Evolutionary conservation across 2,329 filamentous ascomycete species (phyloP), one percentile per base, ranked within the genome.

Genomic region (Microdochium paspali): DNA sequence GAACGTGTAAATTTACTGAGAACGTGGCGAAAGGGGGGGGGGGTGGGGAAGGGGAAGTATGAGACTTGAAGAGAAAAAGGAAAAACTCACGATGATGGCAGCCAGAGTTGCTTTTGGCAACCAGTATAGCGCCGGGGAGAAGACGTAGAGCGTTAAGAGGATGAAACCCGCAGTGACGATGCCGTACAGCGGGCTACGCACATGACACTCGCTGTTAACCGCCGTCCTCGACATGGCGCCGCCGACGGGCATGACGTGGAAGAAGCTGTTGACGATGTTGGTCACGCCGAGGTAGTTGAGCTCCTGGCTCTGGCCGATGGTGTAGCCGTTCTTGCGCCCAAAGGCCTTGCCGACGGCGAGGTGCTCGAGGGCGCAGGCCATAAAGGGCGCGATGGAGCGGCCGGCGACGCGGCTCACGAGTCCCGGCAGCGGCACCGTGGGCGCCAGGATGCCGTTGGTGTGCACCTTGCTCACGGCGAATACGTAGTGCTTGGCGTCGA

Each of bases 161-260:
- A 85, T 78, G 44, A 82, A 77, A 4, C 71, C 78, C 2, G 79
- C 74, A 0, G 81, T 82, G 47, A 85, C 67, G 21, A 80, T 53
- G 4, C 80, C 80, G 39, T 76, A 80, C 0, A 82, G 64, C 0
- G 82, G 82, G 5, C 77, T 80, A 51, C 73, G 75, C 55, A 84
- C 81, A 28, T 76, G 74, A 45, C 77, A 81, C 25, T 79, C 72
- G 0, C 79, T 82, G 66, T 84, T 85, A 56, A 85, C 79, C 9
- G 82, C 79, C 1, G 81, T 84, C 10, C 81, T 70, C 0, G 79
- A 83, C 76, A 85, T 84, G 52, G 80, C 80, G 23, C 80, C 82
- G 12, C 80, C 79, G 12, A 82, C 71, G 0, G 79, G 71, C 77
- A 84, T 82, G 10, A 75, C 69, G 21, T 78, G 76, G 60, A 85